These are phyloP conservation scores for Suillus spraguei DNA, from an alignment of 768 basidiomycete species.

Conservation along the genomic window DNA sequence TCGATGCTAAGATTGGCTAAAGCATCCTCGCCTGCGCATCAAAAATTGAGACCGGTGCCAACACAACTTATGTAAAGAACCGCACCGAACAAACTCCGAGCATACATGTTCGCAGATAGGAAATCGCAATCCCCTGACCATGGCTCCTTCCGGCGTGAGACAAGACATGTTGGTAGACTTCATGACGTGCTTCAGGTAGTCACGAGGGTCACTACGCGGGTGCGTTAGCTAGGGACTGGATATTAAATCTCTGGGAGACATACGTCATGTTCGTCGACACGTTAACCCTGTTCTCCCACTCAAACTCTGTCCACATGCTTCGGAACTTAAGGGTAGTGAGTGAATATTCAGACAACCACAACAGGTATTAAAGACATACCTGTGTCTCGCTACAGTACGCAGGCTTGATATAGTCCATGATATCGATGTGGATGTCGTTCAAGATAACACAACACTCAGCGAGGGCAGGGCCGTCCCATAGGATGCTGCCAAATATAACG, in stretches of 20 bases:
- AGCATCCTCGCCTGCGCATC: conserved; percentile 80
- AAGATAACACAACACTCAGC: conserved; percentile 91
- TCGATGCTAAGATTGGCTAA: conserved; percentile 91
- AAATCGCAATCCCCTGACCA: conserved; percentile 94
- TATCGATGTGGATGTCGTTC: conserved; percentile 97
- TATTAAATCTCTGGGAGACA: conserved; percentile 29
- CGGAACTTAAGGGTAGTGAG: conserved; percentile 60
- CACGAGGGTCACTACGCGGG: conserved; percentile 67
- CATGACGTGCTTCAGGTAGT: conserved; percentile 78
- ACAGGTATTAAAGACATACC: conserved; percentile 40
- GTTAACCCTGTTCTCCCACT: conserved; percentile 62
- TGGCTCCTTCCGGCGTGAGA: conserved; percentile 79
- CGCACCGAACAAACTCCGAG: conserved; percentile 84
- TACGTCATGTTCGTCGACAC: conserved; percentile 78
- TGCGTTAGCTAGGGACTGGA: not conserved
- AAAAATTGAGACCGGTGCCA: not conserved
- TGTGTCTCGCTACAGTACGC: conserved; percentile 91
- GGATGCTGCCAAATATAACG: conserved; percentile 98
- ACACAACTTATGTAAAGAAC: conserved; percentile 13
- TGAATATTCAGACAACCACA: not conserved
- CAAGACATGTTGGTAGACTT: conserved; percentile 94
- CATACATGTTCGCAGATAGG: conserved; percentile 92
- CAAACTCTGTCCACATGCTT: conserved; percentile 83
- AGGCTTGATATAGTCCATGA: conserved; percentile 78
- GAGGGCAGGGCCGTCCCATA: conserved; percentile 91